phyloP scores from a whole-genome alignment of 768 basidiomycete genomes.

The Tricholoma bakamatsutake region DNA sequence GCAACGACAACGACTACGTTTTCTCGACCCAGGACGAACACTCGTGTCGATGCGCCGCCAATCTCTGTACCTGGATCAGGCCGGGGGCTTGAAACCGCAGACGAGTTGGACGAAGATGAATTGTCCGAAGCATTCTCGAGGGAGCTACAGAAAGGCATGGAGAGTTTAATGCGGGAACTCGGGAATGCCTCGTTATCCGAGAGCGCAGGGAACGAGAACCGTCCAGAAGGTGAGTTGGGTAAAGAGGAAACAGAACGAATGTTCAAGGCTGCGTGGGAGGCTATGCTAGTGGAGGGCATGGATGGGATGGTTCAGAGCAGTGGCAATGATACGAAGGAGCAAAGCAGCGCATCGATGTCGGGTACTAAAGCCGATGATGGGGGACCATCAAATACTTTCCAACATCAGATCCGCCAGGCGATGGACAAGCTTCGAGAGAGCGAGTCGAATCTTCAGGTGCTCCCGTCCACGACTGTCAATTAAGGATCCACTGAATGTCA shows the following conservation, averaged over 20 bases:
- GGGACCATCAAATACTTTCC: constrained; percentile 35
- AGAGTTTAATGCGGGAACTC: constrained; percentile 42
- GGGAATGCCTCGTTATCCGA: constrained; percentile 25
- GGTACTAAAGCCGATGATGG: background rate
- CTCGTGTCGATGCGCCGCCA: constrained; percentile 39
- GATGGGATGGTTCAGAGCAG: constrained; percentile 28
- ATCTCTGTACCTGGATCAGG: constrained; percentile 31
- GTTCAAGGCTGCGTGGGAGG: constrained; percentile 64
- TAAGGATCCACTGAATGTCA: background rate
- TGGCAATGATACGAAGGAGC: constrained; percentile 2
- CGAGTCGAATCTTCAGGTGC: constrained; percentile 50
- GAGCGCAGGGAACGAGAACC: constrained; percentile 14
- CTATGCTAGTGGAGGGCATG: constrained; percentile 62
- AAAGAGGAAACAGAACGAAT: constrained; percentile 29
- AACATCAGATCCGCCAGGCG: constrained; percentile 62
- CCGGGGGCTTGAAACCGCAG: constrained; percentile 19
- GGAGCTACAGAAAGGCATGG: constrained; percentile 46
- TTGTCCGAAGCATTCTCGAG: constrained; percentile 37
- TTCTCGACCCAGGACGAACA: constrained; percentile 41
- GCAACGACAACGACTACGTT: constrained; percentile 19
- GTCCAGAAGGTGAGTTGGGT: constrained; percentile 20
- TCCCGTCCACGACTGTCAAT: constrained; percentile 6
- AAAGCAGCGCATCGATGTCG: background rate
- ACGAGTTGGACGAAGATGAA: constrained; percentile 33
- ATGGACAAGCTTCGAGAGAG: constrained; percentile 71